Conservation (phyloP, 176 grass and related monocot species). For the Aegilops bicornis region DNA sequence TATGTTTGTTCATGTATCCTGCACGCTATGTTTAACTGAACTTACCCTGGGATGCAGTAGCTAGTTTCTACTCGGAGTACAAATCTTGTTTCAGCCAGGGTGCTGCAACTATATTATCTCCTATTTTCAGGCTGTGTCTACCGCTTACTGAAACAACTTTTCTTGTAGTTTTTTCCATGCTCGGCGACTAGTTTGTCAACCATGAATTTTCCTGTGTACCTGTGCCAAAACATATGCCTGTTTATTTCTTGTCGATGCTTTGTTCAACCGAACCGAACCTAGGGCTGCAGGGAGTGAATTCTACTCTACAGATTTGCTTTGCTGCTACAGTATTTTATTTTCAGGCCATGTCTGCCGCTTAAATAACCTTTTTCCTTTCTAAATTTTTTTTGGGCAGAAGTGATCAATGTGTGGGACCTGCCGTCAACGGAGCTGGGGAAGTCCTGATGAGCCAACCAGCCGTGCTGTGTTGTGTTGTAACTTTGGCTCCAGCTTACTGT, state of each 20-base stretch:
- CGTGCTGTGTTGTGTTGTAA: neutral
- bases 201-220: neutral
- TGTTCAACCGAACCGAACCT: neutral
- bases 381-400: constrained; percentile 19
- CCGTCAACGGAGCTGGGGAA: constrained; percentile 22
- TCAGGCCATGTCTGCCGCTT: neutral
- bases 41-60: too few relatives aligned
- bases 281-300: neutral
- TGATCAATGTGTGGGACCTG: constrained; percentile 31
- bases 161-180: too few relatives aligned
- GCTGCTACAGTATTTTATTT: neutral
- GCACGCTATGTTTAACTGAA: too few relatives aligned
- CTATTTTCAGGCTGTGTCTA: too few relatives aligned
- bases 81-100: too few relatives aligned
- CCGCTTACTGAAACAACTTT: too few relatives aligned
- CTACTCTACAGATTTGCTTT: neutral
- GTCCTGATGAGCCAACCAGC: neutral
- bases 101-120: too few relatives aligned
- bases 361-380: neutral
- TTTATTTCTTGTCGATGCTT: neutral
- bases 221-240: neutral
- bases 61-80: too few relatives aligned
- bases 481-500: neutral
- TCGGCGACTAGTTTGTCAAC: neutral
- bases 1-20: too few relatives aligned